These are phyloP conservation scores for Akanthomyces uredinophilus DNA, from an alignment of 2,329 filamentous ascomycete genomes.

Conservation along the genomic window DNA sequence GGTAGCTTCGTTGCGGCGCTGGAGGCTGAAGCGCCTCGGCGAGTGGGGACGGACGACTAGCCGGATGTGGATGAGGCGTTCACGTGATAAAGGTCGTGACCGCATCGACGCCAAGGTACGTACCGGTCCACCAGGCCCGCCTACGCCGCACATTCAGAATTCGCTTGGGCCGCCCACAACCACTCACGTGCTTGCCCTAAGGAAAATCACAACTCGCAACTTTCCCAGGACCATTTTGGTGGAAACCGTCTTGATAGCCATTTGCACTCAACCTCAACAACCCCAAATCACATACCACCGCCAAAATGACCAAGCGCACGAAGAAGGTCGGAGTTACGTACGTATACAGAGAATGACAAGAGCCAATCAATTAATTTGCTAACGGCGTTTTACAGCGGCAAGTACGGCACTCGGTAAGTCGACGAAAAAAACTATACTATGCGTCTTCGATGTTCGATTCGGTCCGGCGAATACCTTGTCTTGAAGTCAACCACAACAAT, in stretches of 20 bases:
- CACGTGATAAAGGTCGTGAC: slow-evolving; percentile 13
- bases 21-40: not conserved
- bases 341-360: slow-evolving; percentile 23
- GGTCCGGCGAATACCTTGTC: not conserved
- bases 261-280: slow-evolving; percentile 30
- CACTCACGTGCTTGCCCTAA: slow-evolving; percentile 40
- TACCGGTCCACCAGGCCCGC: not conserved
- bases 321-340: slow-evolving; percentile 94
- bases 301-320: slow-evolving; percentile 90
- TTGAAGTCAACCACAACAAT: not conserved
- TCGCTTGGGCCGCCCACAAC: slow-evolving; percentile 17
- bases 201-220: slow-evolving; percentile 33
- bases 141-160: not conserved
- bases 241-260: slow-evolving; percentile 23
- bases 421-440: slow-evolving; percentile 2
- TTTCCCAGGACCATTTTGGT: slow-evolving; percentile 28
- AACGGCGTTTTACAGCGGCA: slow-evolving; percentile 49
- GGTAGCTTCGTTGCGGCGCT: not conserved
- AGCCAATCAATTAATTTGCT: slow-evolving; percentile 7
- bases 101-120: not conserved
- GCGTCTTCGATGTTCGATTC: slow-evolving; percentile 12
- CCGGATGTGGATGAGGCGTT: not conserved
- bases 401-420: slow-evolving; percentile 92
- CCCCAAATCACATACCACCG: slow-evolving; percentile 36
- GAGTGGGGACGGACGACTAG: not conserved